Base-by-base conservation (phyloP, 257 asterid species). In the Salvia rosmarinus region DNA sequence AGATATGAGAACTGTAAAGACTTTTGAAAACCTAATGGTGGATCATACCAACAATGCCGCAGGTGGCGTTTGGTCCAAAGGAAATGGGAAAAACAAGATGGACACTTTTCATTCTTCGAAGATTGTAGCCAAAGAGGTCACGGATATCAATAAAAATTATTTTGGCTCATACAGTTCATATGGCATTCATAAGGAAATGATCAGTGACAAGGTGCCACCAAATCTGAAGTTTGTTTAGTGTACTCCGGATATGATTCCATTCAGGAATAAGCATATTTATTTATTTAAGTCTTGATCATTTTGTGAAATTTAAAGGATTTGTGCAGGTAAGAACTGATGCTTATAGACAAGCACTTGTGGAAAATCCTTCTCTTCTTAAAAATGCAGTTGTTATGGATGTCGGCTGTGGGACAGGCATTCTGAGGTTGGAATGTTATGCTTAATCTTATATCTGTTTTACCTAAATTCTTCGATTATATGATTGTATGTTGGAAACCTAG, bases 381-480 rank as follows among this genome's bases (percentile, higher is more conserved):
- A 85, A 82, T 54, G 88, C 96, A 55, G 90, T 82, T 46, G 96
- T 91, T 39, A 89, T 94, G 98, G 98, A 94, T 77, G 90, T 94
- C 6, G 98, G 98, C 57, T 94, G 98, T 72, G 98, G 98, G 56
- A 94, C 98, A 71, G 98, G 98, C 81, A 94, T 94, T 74, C 80
- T 94, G 61, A 93, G 98, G 98, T 90, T 72, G 11, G 83, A 54
- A 17, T 6, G 32, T 73, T 51, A 25, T 16, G 17, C 78, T 58
- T 61, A 19, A 57, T 49, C 72, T 64, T 64, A 12, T 65, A 19
- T 65, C 44, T 50, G 17, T 37, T 61, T 70, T 56, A 17, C 46
- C 14, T 57, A 64, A 68, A 49, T 51, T 49, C 19, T 14, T 58
- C 39, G 44, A 4, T 77, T 66, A 37, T 35, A 58, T 63, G 40